phyloP scores from a whole-genome alignment of 495 filamentous ascomycete species.

The Penicillium odoratum region DNA sequence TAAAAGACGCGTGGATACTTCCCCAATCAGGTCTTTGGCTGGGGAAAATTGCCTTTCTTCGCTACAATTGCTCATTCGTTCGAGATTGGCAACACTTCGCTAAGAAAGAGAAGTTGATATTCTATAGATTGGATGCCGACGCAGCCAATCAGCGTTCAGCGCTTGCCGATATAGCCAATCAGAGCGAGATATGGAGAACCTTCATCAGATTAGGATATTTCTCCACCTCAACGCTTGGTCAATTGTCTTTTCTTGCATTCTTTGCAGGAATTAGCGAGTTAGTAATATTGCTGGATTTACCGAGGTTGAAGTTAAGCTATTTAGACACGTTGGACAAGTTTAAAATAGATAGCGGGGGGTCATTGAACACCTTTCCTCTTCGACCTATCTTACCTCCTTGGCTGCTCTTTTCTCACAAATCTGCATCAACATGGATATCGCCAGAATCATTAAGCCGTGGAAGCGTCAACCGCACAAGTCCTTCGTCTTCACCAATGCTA shows the following conservation, averaged over 20 bases:
- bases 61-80: background rate
- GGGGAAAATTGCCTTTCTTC: background rate
- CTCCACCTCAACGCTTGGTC: background rate
- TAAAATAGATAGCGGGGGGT: background rate
- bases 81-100: background rate
- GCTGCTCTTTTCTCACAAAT: background rate
- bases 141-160: background rate
- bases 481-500: conserved; percentile 31
- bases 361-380: background rate
- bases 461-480: conserved; percentile 22
- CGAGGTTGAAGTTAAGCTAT: background rate
- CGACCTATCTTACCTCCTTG: background rate
- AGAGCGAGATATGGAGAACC: background rate
- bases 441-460: conserved; percentile 34
- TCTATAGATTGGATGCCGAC: conserved; percentile 1
- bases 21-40: conserved; percentile 2
- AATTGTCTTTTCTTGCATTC: background rate
- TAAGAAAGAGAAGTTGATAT: background rate
- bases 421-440: conserved; percentile 15
- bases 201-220: background rate
- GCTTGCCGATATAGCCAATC: conserved; percentile 6
- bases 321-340: background rate
- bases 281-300: background rate
- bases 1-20: conserved; percentile 4
- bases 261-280: background rate